These are phyloP conservation scores for Elongisporangium prolatum DNA, from an alignment of 352 stramenopile genomes.

Conservation along the genomic window DNA sequence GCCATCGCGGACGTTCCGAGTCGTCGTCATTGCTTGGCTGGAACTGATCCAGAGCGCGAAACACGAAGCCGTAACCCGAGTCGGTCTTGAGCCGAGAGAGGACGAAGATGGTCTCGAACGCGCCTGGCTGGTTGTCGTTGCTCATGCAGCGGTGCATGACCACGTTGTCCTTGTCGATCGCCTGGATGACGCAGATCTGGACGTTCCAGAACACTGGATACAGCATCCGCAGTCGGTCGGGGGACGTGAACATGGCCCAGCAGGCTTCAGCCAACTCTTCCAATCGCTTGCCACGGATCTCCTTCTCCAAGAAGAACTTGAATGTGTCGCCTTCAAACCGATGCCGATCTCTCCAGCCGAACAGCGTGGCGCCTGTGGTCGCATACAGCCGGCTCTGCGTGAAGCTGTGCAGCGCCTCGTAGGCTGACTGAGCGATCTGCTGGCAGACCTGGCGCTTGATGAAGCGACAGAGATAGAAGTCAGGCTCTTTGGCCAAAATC, in stretches of 20 bases:
- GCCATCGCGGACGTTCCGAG: no score
- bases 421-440: slow-evolving; percentile 25
- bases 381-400: slow-evolving; percentile 33
- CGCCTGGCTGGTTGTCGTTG: slow-evolving; percentile 9
- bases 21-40: no score
- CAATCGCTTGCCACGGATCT: slow-evolving; percentile 23
- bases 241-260: slow-evolving; percentile 35
- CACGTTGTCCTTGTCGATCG: slow-evolving; percentile 60
- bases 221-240: slow-evolving; percentile 20
- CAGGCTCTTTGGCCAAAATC: no score
- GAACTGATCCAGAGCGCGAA: slow-evolving; percentile 30
- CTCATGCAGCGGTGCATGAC: slow-evolving; percentile 48
- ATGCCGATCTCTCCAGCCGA: slow-evolving; percentile 48
- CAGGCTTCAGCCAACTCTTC: slow-evolving; percentile 21
- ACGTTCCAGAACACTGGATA: slow-evolving; percentile 46
- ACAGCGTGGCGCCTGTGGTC: slow-evolving; percentile 41
- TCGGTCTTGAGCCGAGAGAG: slow-evolving; percentile 33
- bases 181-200: slow-evolving; percentile 32
- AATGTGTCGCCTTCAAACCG: slow-evolving; percentile 28
- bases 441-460: slow-evolving; percentile 37
- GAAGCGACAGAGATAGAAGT: no score
- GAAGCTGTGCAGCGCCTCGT: slow-evolving; percentile 37
- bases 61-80: slow-evolving; percentile 33
- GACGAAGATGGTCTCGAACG: slow-evolving; percentile 47
- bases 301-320: slow-evolving; percentile 56